These are phyloP conservation scores for Mucor piriformis DNA, from an alignment of 371 early-diverging fungal species.

Conservation along the genomic window DNA sequence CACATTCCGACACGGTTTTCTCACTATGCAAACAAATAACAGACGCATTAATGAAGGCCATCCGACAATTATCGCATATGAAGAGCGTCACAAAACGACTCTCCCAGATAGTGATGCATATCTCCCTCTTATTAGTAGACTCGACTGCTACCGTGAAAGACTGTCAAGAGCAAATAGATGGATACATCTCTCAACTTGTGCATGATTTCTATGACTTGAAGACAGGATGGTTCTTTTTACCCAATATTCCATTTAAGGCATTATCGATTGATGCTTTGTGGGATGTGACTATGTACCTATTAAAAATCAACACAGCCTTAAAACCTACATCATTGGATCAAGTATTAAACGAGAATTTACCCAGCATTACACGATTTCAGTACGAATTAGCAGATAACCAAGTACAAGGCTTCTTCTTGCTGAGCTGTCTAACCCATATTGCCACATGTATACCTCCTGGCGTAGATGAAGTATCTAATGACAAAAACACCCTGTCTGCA, in stretches of 20 bases:
- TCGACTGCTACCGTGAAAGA: not conserved
- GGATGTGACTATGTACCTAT: conserved; percentile 31
- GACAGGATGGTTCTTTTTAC: conserved; percentile 52
- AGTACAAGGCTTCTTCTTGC: conserved; percentile 37
- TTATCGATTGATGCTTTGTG: conserved; percentile 45
- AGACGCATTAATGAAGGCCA: conserved; percentile 30
- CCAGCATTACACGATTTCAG: conserved; percentile 34
- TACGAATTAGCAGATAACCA: conserved; percentile 25
- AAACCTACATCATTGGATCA: conserved; percentile 1
- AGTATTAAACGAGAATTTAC: conserved; percentile 20
- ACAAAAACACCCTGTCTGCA: conserved; percentile 22
- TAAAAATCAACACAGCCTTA: conserved; percentile 17
- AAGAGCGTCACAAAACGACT: conserved; percentile 42
- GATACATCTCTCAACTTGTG: conserved; percentile 14
- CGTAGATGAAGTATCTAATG: conserved; percentile 16
- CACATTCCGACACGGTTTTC: conserved; percentile 6
- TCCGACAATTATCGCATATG: conserved; percentile 21
- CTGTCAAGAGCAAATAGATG: conserved; percentile 25
- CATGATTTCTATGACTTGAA: conserved; percentile 5
- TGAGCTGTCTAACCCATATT: conserved; percentile 40
- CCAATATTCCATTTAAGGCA: conserved; percentile 52
- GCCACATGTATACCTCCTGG: conserved; percentile 31
- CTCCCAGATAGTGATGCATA: conserved; percentile 47
- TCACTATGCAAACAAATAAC: conserved; percentile 25
- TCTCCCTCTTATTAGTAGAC: conserved; percentile 37